Conservation (phyloP, 805 yeast species). For the Kodamaea kaohsiungensis region DNA sequence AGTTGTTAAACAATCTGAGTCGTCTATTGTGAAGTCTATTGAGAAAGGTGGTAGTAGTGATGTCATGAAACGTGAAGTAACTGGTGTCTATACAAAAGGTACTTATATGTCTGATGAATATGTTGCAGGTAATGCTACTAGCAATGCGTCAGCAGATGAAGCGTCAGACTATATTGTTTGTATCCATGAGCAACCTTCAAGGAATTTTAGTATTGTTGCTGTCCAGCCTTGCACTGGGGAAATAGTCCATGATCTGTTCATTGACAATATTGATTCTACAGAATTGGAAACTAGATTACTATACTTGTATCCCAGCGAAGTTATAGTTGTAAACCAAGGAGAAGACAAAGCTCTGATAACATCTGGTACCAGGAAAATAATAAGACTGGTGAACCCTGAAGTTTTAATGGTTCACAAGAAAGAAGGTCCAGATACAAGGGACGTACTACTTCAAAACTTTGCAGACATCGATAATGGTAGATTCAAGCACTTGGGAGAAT, state of each 20-base stretch:
- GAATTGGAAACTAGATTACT: constrained; percentile 73
- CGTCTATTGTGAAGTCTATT: constrained; percentile 67
- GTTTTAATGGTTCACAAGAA: constrained; percentile 5
- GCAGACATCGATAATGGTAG: constrained; percentile 26
- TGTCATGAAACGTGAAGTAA: constrained; percentile 67
- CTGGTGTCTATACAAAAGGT: constrained; percentile 77
- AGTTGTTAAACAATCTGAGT: constrained; percentile 81
- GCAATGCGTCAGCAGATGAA: constrained; percentile 17
- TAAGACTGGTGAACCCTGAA: constrained; percentile 19
- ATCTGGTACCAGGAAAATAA: constrained; percentile 2
- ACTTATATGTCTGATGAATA: constrained; percentile 71
- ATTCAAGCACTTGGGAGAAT: constrained; percentile 10
- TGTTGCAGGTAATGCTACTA: constrained; percentile 15
- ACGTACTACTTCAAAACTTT: constrained; percentile 17
- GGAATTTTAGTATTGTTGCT: constrained; percentile 52
- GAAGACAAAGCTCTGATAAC: not conserved
- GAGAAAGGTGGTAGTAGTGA: constrained; percentile 45
- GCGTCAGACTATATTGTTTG: constrained; percentile 49
- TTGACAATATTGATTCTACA: constrained; percentile 55
- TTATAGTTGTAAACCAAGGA: constrained; percentile 40
- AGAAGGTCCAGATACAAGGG: constrained; percentile 15
- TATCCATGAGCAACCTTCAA: constrained; percentile 27
- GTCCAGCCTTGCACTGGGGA: constrained; percentile 77
- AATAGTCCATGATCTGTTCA: constrained; percentile 68
- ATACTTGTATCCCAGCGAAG: constrained; percentile 78